These are phyloP conservation scores for Ramalina intermedia DNA, from an alignment of 495 filamentous ascomycete species.

Conservation along the genomic window DNA sequence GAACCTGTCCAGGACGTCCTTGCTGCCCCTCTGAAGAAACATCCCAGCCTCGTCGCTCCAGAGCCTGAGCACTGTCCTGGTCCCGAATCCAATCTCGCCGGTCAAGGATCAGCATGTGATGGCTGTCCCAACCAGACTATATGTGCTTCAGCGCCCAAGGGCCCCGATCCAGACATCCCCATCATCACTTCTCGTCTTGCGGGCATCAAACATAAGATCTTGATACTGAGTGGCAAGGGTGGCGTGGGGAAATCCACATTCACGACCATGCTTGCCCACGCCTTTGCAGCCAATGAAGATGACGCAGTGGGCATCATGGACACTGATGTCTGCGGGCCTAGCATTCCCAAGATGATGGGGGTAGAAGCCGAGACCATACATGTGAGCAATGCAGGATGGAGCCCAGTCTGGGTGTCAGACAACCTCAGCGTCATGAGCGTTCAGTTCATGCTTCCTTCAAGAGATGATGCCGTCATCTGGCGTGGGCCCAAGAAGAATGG, in stretches of 20 bases:
- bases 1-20: conserved; percentile 51
- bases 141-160: conserved; percentile 87
- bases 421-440: conserved; percentile 91
- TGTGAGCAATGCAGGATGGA: conserved; percentile 69
- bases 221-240: conserved; percentile 87
- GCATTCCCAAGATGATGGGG: conserved; percentile 96
- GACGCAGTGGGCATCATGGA: conserved; percentile 85
- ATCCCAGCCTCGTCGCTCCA: conserved; percentile 75
- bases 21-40: conserved; percentile 49
- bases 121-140: conserved; percentile 93
- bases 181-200: conserved; percentile 72
- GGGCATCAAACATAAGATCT: conserved; percentile 73
- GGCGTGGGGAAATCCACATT: conserved; percentile 95
- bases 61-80: conserved; percentile 96
- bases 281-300: conserved; percentile 63
- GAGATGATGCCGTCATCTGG: conserved; percentile 94
- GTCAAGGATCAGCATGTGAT: conserved; percentile 74
- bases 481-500: conserved; percentile 96
- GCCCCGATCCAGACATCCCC: conserved; percentile 86
- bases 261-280: conserved; percentile 70
- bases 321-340: conserved; percentile 89
- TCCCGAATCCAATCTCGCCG: conserved; percentile 74
- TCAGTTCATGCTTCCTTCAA: conserved; percentile 90
- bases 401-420: conserved; percentile 83
- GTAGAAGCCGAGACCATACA: conserved; percentile 88